A percentile compares a stretch with the other conserved stretches of the same genome.
Evolutionary conservation across 805 yeast genomes (phyloP).

Genomic region (Metschnikowia hibisci): DNA sequence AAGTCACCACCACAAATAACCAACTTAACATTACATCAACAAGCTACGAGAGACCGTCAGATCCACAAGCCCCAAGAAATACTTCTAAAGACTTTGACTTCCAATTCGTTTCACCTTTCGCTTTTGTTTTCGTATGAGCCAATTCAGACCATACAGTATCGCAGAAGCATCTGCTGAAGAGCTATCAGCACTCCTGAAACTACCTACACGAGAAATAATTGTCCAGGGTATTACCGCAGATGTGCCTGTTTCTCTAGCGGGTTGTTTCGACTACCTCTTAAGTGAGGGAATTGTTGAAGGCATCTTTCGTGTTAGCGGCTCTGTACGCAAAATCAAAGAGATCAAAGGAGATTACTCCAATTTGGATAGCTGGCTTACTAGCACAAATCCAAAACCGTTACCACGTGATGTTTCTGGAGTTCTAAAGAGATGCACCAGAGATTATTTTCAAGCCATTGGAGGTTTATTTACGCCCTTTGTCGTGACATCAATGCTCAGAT

Average conservation of each 20-base stretch:
- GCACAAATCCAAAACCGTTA: slow-evolving; percentile 11
- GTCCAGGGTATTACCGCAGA: slow-evolving; percentile 2
- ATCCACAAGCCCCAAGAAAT: neutral
- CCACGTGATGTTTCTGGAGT: slow-evolving; percentile 29
- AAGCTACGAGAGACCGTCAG: too few species aligned
- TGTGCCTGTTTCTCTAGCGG: slow-evolving; percentile 21
- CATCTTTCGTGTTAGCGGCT: slow-evolving; percentile 31
- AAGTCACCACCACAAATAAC: too few species aligned
- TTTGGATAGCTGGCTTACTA: slow-evolving; percentile 20
- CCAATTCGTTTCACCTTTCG: neutral
- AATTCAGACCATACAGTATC: neutral
- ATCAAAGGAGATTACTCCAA: slow-evolving; percentile 19
- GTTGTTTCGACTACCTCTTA: slow-evolving; percentile 20
- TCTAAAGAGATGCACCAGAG: slow-evolving; percentile 22
- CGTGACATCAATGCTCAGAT: slow-evolving; percentile 7
- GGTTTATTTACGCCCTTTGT: slow-evolving; percentile 11
- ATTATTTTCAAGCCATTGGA: slow-evolving; percentile 13
- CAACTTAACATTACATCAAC: too few species aligned
- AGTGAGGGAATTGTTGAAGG: slow-evolving; percentile 24
- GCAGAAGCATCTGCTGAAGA: slow-evolving; percentile 1
- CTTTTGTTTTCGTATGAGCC: neutral
- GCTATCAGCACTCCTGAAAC: slow-evolving; percentile 2
- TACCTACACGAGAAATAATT: neutral
- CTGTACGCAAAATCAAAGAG: slow-evolving; percentile 21
- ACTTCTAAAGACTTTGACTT: neutral